Conservation (phyloP, 2,329 filamentous ascomycete genomes). For the Aspergillus hiratsukae region DNA sequence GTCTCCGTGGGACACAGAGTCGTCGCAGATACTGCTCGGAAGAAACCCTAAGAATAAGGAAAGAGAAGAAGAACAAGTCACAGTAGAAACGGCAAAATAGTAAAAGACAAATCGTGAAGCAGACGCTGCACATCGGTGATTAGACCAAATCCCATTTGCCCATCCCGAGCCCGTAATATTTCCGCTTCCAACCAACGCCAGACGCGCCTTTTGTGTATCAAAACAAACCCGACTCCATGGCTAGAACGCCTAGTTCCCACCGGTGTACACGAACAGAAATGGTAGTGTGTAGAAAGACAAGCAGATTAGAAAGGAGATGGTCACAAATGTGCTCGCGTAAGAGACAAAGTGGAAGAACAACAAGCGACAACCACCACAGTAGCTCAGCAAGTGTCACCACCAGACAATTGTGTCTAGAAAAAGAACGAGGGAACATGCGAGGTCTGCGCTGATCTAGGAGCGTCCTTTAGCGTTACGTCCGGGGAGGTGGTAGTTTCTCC, state of each 20-base stretch:
- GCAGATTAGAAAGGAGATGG: constrained; percentile 4
- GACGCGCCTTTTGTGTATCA: constrained; percentile 16
- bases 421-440: constrained; percentile 24
- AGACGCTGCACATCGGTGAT: constrained; percentile 12
- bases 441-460: constrained; percentile 21
- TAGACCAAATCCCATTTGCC: constrained; percentile 11
- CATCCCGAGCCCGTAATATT: constrained; percentile 15
- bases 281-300: constrained; percentile 1
- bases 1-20: background rate
- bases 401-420: too few species aligned
- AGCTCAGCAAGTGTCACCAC: too few species aligned
- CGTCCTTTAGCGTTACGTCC: constrained; percentile 32
- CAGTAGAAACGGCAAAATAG: constrained; percentile 12
- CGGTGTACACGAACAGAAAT: constrained; percentile 15
- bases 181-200: constrained; percentile 19
- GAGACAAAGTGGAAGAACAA: background rate
- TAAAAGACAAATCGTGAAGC: constrained; percentile 23
- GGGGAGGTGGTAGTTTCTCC: constrained; percentile 16
- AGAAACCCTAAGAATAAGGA: constrained; percentile 1
- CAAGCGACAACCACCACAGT: background rate
- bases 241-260: constrained; percentile 21
- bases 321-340: constrained; percentile 10
- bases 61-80: constrained; percentile 8
- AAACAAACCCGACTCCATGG: constrained; percentile 12
- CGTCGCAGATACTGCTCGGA: constrained; percentile 6